Evolutionary conservation across 768 basidiomycete genomes (phyloP), one percentile per base, ranked within the genome.

Genomic region (Fibroporia radiculosa): DNA sequence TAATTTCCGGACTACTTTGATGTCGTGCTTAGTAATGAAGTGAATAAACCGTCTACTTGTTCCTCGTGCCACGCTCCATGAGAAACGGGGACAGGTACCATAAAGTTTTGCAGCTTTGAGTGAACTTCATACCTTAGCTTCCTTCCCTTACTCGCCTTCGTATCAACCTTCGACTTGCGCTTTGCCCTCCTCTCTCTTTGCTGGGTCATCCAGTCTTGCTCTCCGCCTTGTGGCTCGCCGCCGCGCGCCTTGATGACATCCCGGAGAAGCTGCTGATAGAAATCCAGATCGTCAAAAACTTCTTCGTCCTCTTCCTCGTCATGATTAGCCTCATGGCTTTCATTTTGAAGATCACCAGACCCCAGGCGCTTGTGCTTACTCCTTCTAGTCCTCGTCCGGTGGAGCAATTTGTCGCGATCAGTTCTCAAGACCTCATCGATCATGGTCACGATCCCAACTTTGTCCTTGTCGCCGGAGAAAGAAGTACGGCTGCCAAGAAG

Each of bases 21-120:
- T n/a, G n/a, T 29, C 14, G 45, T 29, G 7, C 45, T 38, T n/a
- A 98, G 71, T 34, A 99, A 63, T 23, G 87, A 90, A 20, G 80
- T 74, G 64, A 99, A 98, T 43, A 98, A 65, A 61, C 98, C 95
- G 58, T 99, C 93, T 43, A 93, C 76, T 66, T 98, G 96, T 57
- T 92, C 91, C 48, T 97, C 92, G 51, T 95, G 91, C 96, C 96
- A 99, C 44, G 68, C 74, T 23, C 79, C 80, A 26, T 65, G 61
- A 12, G 69, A 60, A 16, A 53, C 51, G 6, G 78, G 75, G 11
- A 93, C 81, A 5, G 95, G 95, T 1, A 93, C 89, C 85, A 95
- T 95, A 61, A 97, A 98, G 63, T 93, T 92, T 62, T 93, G 89
- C 40, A 96, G 69, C 67, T 96, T 98, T 56, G 98, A 93, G 58